Conservation (phyloP, 1,284 basidiomycete species). For the Cutaneotrichosporon sp. region DNA sequence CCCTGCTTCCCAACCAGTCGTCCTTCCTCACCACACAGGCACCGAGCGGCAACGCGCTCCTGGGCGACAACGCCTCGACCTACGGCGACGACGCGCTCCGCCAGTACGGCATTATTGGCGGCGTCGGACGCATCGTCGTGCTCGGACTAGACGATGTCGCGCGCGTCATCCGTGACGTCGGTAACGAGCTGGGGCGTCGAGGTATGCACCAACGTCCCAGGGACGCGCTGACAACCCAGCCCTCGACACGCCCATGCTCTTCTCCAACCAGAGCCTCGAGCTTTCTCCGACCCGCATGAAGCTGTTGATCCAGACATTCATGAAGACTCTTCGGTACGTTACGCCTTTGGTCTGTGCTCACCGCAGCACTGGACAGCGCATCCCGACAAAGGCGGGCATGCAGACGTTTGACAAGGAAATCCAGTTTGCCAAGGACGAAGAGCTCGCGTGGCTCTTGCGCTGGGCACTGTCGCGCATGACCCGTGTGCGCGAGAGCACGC, state of each 20-base stretch:
- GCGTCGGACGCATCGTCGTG: slow-evolving; percentile 41
- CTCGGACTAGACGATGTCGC: slow-evolving; percentile 69
- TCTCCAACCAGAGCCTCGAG: slow-evolving; percentile 78
- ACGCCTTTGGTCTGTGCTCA: background rate
- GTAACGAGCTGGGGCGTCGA: slow-evolving; percentile 64
- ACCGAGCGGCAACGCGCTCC: slow-evolving; percentile 21
- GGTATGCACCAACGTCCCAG: slow-evolving; percentile 31
- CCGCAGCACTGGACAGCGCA: slow-evolving; percentile 2
- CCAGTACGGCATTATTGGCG: slow-evolving; percentile 38
- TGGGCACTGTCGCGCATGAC: slow-evolving; percentile 76
- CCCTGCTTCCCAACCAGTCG: slow-evolving; percentile 29
- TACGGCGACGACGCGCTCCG: slow-evolving; percentile 25
- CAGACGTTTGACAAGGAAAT: slow-evolving; percentile 66
- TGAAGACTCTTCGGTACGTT: slow-evolving; percentile 48
- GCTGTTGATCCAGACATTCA: slow-evolving; percentile 67
- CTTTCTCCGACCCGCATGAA: slow-evolving; percentile 65
- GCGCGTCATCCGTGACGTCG: slow-evolving; percentile 63
- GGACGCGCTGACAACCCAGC: slow-evolving; percentile 46
- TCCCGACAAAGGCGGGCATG: slow-evolving; percentile 25
- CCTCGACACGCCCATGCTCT: slow-evolving; percentile 79
- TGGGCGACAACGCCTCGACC: slow-evolving; percentile 29
- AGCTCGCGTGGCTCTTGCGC: slow-evolving; percentile 76
- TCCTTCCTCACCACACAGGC: slow-evolving; percentile 31
- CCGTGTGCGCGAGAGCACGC: slow-evolving; percentile 48
- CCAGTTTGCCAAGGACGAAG: slow-evolving; percentile 71